These are phyloP conservation scores for Acacia concinna DNA, from an alignment of 331 rosid genomes.

Conservation along the genomic window DNA sequence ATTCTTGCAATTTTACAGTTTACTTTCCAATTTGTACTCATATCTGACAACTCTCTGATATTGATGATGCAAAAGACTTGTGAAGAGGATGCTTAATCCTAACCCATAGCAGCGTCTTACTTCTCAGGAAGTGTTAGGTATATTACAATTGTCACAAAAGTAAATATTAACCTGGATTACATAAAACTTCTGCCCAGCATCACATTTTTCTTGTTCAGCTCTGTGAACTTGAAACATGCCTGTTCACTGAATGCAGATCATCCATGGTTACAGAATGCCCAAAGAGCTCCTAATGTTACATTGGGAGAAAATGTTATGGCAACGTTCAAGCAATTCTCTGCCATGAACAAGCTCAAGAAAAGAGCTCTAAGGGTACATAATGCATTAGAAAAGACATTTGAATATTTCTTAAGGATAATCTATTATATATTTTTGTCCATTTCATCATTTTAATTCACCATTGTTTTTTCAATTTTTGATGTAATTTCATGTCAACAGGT, in stretches of 20 bases:
- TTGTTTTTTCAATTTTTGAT: background rate
- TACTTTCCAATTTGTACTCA: background rate
- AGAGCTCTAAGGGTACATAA: constrained; percentile 94
- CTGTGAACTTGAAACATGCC: constrained; percentile 8
- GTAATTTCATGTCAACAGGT: constrained; percentile 57
- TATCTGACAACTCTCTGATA: background rate
- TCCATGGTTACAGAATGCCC: constrained; percentile 89
- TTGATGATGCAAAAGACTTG: constrained; percentile 90
- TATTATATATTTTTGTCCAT: constrained; percentile 3
- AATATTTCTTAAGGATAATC: constrained; percentile 16
- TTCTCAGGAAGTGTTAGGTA: constrained; percentile 93
- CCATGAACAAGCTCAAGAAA: constrained; percentile 99
- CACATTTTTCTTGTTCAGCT: background rate
- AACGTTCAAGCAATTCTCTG: constrained; percentile 89
- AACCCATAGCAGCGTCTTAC: constrained; percentile 78
- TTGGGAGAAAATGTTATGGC: constrained; percentile 94
- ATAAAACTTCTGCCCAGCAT: constrained; percentile 1
- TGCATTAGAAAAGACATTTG: constrained; percentile 22
- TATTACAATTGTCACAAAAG: constrained; percentile 16
- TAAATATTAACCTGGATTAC: background rate
- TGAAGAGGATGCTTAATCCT: constrained; percentile 95
- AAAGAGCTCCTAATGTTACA: constrained; percentile 90
- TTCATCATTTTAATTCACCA: background rate
- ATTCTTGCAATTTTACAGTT: background rate
- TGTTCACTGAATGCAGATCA: constrained; percentile 69